Evolutionary conservation across 495 filamentous ascomycete genomes (phyloP), one percentile per base, ranked within the genome.

Genomic region (Talaromyces borbonicus): DNA sequence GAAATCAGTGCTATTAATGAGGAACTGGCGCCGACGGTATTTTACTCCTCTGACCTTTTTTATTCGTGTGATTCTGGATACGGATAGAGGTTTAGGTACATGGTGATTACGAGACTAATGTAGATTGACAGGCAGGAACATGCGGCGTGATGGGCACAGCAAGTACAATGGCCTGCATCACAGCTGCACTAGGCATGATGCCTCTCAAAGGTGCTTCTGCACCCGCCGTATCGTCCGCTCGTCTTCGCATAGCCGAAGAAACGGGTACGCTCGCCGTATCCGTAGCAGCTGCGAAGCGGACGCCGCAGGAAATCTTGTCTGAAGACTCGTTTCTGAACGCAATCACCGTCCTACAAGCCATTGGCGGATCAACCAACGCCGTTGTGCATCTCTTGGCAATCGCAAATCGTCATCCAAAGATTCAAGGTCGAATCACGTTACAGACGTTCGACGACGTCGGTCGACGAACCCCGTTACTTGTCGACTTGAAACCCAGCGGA

Each of bases 131-230:
- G 77, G 70, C 71, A 4, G 80, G 80, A 18, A 83, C 80, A 8
- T 83, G 80, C 52, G 80, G 80, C 18, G 80, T 83, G 2, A 82
- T 83, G 79, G 80, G 80, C 9, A 84, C 80, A 8, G 80, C 80
- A 5, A 78, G 72, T 36, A 84, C 80, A 18, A 84, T 84, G 79
- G 79, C 80, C 2, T 84, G 80, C 47, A 58, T 83, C 7, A 71
- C 75, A 16, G 78, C 72, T 14, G 80, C 69, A 0, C 65, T 84
- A 1, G 80, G 81, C 16, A 63, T 84, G 55, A 83, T 83, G 70
- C 78, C 78, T 6, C 65, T 83, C 5, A 61, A 67, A 43, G 69
- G 73, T 8, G 81, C 81, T 19, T 69, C 79, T 12, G 74, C 80
- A 5, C 75, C 81, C 0, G 81, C 81, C 3, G 75, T 84, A 1